Evolutionary conservation across 2,329 filamentous ascomycete genomes (phyloP).

Genomic region (Pseudogymnoascus sp.): DNA sequence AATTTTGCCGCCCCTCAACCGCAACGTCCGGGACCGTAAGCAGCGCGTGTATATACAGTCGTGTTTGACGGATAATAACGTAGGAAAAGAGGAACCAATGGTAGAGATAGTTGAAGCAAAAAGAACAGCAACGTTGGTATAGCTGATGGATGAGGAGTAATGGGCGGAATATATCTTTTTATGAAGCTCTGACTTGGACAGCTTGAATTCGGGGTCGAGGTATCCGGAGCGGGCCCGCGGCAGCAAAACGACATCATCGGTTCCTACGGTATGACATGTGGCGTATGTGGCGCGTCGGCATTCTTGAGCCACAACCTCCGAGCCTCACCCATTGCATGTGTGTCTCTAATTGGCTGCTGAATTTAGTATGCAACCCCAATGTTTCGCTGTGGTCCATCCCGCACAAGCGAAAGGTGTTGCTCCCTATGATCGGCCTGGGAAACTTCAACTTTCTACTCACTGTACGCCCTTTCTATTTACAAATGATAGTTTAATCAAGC

Average conservation of each 20-base stretch:
- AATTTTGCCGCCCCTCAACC: slow-evolving; percentile 1
- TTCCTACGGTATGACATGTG: not conserved
- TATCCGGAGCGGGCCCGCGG: not conserved
- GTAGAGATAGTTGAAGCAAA: not conserved
- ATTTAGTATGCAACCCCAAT: slow-evolving; percentile 10
- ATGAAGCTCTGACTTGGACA: not conserved
- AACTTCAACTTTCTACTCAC: not conserved
- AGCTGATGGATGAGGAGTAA: not conserved
- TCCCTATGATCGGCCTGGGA: not conserved
- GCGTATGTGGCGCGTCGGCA: slow-evolving; percentile 5
- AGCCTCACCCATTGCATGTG: not conserved
- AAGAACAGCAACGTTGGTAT: not conserved
- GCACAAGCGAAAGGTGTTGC: slow-evolving; percentile 7
- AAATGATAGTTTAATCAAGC: slow-evolving; percentile 4
- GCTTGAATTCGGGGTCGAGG: not conserved
- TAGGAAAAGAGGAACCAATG: not conserved
- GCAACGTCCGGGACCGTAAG: not conserved
- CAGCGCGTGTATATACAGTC: not conserved
- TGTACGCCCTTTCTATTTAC: slow-evolving; percentile 1
- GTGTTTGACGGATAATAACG: not conserved
- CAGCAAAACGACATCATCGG: slow-evolving; percentile 6
- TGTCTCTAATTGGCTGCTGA: not conserved
- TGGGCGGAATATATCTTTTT: not conserved
- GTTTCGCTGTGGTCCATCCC: slow-evolving; percentile 4
- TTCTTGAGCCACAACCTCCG: slow-evolving; percentile 1